Conservation (phyloP, 345 rosid genomes). For the Eucalyptus caleyi region DNA sequence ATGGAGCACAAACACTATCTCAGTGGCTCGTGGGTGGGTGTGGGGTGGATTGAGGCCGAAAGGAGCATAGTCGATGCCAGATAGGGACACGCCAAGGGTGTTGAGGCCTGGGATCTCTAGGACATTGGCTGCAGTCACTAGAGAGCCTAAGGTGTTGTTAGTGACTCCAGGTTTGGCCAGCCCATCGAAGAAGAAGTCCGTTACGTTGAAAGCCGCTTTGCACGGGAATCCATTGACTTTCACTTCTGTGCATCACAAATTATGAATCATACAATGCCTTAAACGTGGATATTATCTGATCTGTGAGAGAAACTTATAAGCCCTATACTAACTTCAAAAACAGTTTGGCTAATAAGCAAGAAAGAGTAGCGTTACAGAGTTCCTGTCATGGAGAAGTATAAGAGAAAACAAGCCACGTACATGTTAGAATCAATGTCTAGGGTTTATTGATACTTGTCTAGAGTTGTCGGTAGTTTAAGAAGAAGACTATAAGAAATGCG, state of each 20-base stretch:
- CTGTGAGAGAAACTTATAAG: background rate
- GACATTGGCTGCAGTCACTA: background rate
- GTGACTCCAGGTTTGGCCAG: background rate
- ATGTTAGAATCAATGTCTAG: background rate
- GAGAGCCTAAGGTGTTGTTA: background rate
- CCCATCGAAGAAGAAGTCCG: background rate
- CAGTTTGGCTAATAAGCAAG: background rate
- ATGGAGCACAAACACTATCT: constrained; percentile 35
- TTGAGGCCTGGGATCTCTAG: background rate
- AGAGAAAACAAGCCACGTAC: background rate
- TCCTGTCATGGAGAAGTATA: background rate
- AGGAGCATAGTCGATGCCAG: constrained; percentile 53
- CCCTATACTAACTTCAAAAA: background rate
- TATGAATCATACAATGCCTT: background rate
- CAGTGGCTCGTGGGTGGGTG: constrained; percentile 59
- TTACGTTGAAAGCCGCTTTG: background rate
- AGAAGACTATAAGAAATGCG: background rate
- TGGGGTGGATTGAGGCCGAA: constrained; percentile 61
- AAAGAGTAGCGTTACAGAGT: background rate
- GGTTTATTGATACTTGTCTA: background rate
- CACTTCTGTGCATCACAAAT: background rate
- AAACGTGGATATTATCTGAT: background rate
- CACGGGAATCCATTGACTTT: background rate
- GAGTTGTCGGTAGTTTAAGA: background rate
- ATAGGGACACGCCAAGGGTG: constrained; percentile 34